Evolutionary conservation across 1,284 basidiomycete species (phyloP).

Genomic region (Fistulinella staudtii): DNA sequence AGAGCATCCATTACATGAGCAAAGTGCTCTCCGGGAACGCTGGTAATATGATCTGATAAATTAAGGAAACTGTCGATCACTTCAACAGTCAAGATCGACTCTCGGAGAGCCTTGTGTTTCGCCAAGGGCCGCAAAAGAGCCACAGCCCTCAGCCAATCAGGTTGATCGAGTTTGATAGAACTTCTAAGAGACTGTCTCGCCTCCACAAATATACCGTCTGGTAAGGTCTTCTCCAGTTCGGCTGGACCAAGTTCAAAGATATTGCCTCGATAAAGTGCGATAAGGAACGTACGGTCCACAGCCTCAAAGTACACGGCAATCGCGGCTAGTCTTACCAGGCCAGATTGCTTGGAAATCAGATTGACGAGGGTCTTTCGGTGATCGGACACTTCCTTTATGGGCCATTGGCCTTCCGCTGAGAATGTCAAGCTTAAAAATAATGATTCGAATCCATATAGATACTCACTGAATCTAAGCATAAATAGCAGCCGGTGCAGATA

Average conservation of each 20-base stretch:
- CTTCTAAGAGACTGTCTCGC: slow-evolving; percentile 8
- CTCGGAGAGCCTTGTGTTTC: slow-evolving; percentile 10
- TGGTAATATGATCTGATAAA: slow-evolving; percentile 7
- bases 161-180: slow-evolving; percentile 9
- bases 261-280: not conserved
- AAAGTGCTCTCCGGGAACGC: slow-evolving; percentile 11
- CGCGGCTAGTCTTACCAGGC: slow-evolving; percentile 10
- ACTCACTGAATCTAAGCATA: slow-evolving; percentile 14
- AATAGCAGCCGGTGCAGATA: slow-evolving; percentile 13
- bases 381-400: not conserved
- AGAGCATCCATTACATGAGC: slow-evolving; percentile 16
- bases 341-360: slow-evolving; percentile 10
- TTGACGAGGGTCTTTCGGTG: slow-evolving; percentile 9
- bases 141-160: slow-evolving; percentile 15
- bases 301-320: slow-evolving; percentile 13
- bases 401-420: slow-evolving; percentile 9
- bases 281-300: slow-evolving; percentile 5
- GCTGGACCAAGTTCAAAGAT: not conserved
- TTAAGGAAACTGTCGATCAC: slow-evolving; percentile 12
- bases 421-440: not conserved
- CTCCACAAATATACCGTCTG: slow-evolving; percentile 8
- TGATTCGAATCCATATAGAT: not conserved
- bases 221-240: slow-evolving; percentile 3
- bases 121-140: slow-evolving; percentile 13
- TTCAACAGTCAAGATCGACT: slow-evolving; percentile 1